Percentiles rank a stretch among this genome's conserved stretches.
Evolutionary conservation across 371 early-diverging fungal species (phyloP).

Genomic region (Blakeslea trispora): DNA sequence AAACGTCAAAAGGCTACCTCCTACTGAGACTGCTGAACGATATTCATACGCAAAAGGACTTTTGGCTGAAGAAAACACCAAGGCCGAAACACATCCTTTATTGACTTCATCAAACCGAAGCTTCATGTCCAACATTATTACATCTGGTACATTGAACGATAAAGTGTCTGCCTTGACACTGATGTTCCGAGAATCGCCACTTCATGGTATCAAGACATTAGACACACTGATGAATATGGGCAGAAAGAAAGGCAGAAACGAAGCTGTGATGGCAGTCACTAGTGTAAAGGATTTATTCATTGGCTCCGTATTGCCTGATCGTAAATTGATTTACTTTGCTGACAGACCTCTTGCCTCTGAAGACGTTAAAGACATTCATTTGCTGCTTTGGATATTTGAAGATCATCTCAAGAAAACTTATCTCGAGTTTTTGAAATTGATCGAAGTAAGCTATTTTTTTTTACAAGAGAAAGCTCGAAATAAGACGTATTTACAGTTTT

Average conservation of each 20-base stretch:
- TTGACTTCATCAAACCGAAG: constrained; percentile 77
- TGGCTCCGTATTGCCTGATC: constrained; percentile 73
- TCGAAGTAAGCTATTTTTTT: constrained; percentile 61
- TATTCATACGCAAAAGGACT: constrained; percentile 64
- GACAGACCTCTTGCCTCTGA: constrained; percentile 77
- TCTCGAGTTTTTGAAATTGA: constrained; percentile 81
- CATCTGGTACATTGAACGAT: constrained; percentile 91
- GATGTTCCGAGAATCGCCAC: constrained; percentile 88
- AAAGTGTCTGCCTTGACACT: constrained; percentile 92
- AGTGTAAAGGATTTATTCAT: constrained; percentile 90
- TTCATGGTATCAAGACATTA: constrained; percentile 80
- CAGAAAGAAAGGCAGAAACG: constrained; percentile 86
- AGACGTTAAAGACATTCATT: constrained; percentile 67
- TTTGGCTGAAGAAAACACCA: constrained; percentile 67
- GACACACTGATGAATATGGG: constrained; percentile 86
- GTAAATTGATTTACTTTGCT: constrained; percentile 88
- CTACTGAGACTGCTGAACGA: constrained; percentile 48
- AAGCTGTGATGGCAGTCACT: constrained; percentile 82
- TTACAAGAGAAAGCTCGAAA: not conserved
- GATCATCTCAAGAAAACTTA: constrained; percentile 88
- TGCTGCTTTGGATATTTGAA: constrained; percentile 91
- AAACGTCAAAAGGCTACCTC: constrained; percentile 30
- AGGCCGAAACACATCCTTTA: constrained; percentile 59
- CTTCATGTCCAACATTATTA: constrained; percentile 85
- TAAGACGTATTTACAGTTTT: not conserved